Conservation (phyloP, 257 asterid species). For the Solanum bulbocastanum region DNA sequence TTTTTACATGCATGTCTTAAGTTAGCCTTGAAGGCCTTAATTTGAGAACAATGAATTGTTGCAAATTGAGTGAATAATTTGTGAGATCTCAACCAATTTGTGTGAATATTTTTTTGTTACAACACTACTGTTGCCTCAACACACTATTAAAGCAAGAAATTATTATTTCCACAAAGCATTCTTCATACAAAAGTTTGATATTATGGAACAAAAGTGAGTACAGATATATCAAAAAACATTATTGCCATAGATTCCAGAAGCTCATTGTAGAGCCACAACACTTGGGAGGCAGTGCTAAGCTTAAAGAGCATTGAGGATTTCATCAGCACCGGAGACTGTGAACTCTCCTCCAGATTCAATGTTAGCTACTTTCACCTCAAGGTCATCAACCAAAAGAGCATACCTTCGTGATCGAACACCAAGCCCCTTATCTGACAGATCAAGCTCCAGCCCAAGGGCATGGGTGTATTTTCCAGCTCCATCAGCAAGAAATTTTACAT, state of each 20-base stretch:
- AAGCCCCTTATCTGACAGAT: conserved; percentile 76
- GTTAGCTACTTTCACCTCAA: conserved; percentile 67
- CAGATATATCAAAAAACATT: not conserved
- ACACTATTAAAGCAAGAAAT: not conserved
- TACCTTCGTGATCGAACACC: conserved; percentile 74
- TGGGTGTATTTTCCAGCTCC: conserved; percentile 65
- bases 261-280: not conserved
- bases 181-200: not conserved
- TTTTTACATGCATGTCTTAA: too few species aligned
- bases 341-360: conserved; percentile 86
- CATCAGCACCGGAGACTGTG: conserved; percentile 84
- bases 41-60: not conserved
- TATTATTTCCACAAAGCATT: not conserved
- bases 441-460: conserved; percentile 80
- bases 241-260: not conserved
- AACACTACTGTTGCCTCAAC: not conserved
- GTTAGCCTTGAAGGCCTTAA: too few species aligned
- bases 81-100: not conserved
- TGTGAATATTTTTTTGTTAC: not conserved
- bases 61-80: not conserved
- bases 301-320: conserved; percentile 75
- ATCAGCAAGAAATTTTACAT: conserved; percentile 84
- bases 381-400: conserved; percentile 75
- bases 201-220: not conserved
- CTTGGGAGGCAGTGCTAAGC: not conserved